Base-by-base conservation (phyloP, 306 rosid species). In the Corylus americana region DNA sequence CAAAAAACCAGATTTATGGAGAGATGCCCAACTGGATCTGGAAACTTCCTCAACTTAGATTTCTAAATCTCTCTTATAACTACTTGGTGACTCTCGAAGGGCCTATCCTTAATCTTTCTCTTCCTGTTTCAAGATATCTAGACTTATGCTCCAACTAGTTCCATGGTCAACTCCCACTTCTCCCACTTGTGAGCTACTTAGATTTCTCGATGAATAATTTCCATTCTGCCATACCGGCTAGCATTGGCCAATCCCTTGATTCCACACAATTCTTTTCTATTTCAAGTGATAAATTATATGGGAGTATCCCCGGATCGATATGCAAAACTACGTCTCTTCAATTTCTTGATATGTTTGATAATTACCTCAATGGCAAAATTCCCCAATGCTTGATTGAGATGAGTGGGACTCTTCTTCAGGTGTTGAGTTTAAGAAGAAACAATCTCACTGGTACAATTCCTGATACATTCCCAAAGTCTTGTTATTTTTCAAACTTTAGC, bases 21-120 rank as follows among this genome's bases (percentile, higher is more conserved):
- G 27, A 70, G 13, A 55, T 90, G 11, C 94, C 94, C 27, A 57
- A 5, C 3, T 88, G 92, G 94, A 74, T 88, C 62, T 90, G 90
- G 91, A 8, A 13, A n/a, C 51, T 62, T 4, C 25, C 25, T 0
- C 25, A 22, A 0, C 27, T 90, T n/a, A n/a, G n/a, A n/a, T n/a
- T n/a, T n/a, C 25, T 22, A 55, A 87, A 92, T 70, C 83, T 92
- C 35, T 90, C 97, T 18, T 25, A 67, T 77, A 92, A 92, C 0
- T 31, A 88, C 3, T 3, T 0, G 0, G 0, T 22, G 25, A 22
- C 25, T 22, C 0, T 22, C 0, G 74, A 62, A 55, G 83, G 73
- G 49, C 72, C 77, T 22, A 17, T 35, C 0, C 29, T 9, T 0
- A 70, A 76, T 61, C 12, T 27, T 64, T 2, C 45, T 13, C 0